Base-by-base conservation (phyloP, 305 asterid species). In the Andrographis paniculata region DNA sequence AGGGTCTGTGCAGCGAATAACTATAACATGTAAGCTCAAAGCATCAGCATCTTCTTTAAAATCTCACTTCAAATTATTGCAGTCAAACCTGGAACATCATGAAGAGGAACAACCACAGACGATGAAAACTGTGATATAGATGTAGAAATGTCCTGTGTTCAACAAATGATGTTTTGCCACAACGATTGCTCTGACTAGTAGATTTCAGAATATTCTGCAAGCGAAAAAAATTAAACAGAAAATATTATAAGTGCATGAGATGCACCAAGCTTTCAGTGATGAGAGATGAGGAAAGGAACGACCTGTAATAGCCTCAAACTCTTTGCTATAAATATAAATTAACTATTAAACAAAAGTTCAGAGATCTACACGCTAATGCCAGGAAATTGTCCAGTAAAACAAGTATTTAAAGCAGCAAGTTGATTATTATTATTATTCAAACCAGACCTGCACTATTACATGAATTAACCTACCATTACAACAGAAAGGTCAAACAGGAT, bases 81-180 rank as follows among this genome's bases (percentile, higher is more conserved):
- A 36, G 31, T 8, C 71, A 63, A 60, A 92, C 99, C 99, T 92
- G 99, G 71, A 92, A 92, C 94, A 92, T 79, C 79, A 92, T 73
- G 61, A 84, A 14, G 52, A 92, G 93, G 70, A 92, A 92, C 64
- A 92, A 79, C 99, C 99, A 92, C 36, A 92, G 92, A 43, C 99
- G 94, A 70, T 92, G 95, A 50, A 92, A 92, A 71, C 99, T 91
- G 68, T 91, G 99, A 68, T 91, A 91, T 59, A 91, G 95, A 79
- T 91, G 99, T 58, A 91, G 87, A 76, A 78, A 87, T 15, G 94
- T 80, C 61, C 96, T 71, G 65, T 91, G 99, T 69, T 91, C 99
- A 63, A 91, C 96, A 73, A 91, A 91, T 39, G 99, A 91, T 63
- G 94, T 79, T 69, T 91, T 91, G 9, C 96, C 99, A 47, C 65